A percentile compares a stretch with the other conserved stretches of the same genome.
Conservation (phyloP, 345 rosid genomes). For the Odontarrhena argentea region DNA sequence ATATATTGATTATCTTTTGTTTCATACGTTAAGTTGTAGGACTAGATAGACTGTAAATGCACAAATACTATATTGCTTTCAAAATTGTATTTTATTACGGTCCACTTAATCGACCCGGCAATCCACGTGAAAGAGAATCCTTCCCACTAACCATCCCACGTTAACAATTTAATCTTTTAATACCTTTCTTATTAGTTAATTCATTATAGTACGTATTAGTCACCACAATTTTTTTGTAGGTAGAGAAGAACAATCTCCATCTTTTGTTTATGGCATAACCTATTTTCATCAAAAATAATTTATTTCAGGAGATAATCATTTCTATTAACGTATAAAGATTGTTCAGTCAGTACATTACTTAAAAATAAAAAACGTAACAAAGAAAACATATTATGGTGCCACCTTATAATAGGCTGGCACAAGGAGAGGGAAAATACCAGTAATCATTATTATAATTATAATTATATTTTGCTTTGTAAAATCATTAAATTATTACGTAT, state of each 20-base stretch:
- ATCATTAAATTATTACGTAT: constrained; percentile 22
- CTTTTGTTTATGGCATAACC: background rate
- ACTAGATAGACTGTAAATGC: constrained; percentile 10
- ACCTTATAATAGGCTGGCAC: constrained; percentile 8
- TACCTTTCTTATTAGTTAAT: background rate
- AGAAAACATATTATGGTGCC: background rate
- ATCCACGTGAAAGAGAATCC: constrained; percentile 42
- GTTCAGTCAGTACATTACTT: background rate
- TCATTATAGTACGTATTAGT: background rate
- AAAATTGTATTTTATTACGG: constrained; percentile 33
- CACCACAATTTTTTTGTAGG: background rate
- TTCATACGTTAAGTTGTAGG: constrained; percentile 4
- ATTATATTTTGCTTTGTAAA: no score
- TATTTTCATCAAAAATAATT: background rate
- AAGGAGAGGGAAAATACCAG: background rate
- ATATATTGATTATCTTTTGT: constrained; percentile 12
- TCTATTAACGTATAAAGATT: background rate
- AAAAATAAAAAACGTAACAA: background rate
- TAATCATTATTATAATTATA: no score
- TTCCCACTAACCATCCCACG: constrained; percentile 41
- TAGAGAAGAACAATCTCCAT: constrained; percentile 16
- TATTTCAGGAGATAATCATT: background rate
- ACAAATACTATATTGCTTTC: constrained; percentile 4
- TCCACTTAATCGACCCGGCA: constrained; percentile 38
- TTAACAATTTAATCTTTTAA: constrained; percentile 17